Base-by-base conservation (phyloP, 192 early-diverging fungal genomes). In the Backusella tuberculispora region DNA sequence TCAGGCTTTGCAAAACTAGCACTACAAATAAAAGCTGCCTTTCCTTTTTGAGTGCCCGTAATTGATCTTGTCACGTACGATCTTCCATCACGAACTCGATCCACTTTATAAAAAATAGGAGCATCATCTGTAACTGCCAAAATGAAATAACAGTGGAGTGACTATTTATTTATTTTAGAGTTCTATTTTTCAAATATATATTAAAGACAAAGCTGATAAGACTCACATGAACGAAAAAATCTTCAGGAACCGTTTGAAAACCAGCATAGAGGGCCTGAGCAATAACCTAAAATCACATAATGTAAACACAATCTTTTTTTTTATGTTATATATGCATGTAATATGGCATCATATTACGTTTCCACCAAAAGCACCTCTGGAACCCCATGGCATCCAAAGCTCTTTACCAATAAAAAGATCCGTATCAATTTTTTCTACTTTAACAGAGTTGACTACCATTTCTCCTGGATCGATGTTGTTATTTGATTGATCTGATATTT, bases 191-290 rank as follows among this genome's bases (percentile, higher is more conserved):
- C 1, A 12, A 56, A 56, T 34, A 34, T 34, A 34, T 34, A 34
- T 34, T 34, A 34, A 34, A 34, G 29, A 34, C 2, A 34, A 34
- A 1, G 29, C 2, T 34, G 29, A 34, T 34, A 1, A 1, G 29
- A 24, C 53, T 60, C n/a, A 60, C 53, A 12, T 60, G 53, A 60
- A 60, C 53, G 21, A 26, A 60, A 24, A 60, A 60, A 26, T 60
- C 53, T 12, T 60, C 53, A 60, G 53, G 53, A 60, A 60, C 53
- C 4, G 53, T 60, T 60, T 60, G 53, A 26, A 60, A 60, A 13
- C 53, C 53, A 26, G 53, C 53, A 60, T 60, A 60, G 10, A 60
- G 53, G 12, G 53, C 21, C 13, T 60, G 53, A 24, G 53, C 53
- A 60, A 60, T 60, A 60, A 60, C 21, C 53, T 60, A 60, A 0